phyloP scores from a whole-genome alignment of 371 early-diverging fungal genomes.

The Rhizopus arrhizus region DNA sequence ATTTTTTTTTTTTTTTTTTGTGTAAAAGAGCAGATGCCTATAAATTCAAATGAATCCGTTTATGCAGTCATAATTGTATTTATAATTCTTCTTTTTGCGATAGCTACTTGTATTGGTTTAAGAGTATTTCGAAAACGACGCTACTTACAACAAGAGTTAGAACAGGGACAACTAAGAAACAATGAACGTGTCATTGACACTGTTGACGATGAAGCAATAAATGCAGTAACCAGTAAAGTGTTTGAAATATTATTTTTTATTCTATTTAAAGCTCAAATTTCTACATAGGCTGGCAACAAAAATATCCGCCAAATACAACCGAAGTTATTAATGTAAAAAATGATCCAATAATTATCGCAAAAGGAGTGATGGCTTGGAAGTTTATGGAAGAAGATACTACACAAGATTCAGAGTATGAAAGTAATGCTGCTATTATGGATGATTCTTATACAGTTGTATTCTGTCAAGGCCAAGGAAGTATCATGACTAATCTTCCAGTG shows the following conservation, averaged over 20 bases:
- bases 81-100: not conserved
- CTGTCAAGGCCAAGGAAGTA: constrained; percentile 70
- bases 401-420: constrained; percentile 43
- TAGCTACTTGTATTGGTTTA: constrained; percentile 2
- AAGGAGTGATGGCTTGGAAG: constrained; percentile 42
- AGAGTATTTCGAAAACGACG: not conserved
- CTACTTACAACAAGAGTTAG: not conserved
- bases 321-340: constrained; percentile 29
- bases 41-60: not conserved
- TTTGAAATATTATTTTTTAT: not conserved
- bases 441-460: constrained; percentile 69
- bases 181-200: not conserved
- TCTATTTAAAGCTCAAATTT: not conserved
- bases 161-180: not conserved
- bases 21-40: not conserved
- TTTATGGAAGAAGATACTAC: constrained; percentile 35
- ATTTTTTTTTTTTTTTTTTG: too few relatives aligned
- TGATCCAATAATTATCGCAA: constrained; percentile 28
- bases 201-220: not conserved
- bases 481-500: constrained; percentile 76
- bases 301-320: constrained; percentile 35
- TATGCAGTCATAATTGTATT: not conserved
- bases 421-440: constrained; percentile 67
- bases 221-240: not conserved
- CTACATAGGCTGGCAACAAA: constrained; percentile 38